Percentiles rank a stretch among this genome's conserved stretches.
These are phyloP conservation scores for Auricularia sp. DNA, from an alignment of 768 basidiomycete genomes.

Conservation along the genomic window DNA sequence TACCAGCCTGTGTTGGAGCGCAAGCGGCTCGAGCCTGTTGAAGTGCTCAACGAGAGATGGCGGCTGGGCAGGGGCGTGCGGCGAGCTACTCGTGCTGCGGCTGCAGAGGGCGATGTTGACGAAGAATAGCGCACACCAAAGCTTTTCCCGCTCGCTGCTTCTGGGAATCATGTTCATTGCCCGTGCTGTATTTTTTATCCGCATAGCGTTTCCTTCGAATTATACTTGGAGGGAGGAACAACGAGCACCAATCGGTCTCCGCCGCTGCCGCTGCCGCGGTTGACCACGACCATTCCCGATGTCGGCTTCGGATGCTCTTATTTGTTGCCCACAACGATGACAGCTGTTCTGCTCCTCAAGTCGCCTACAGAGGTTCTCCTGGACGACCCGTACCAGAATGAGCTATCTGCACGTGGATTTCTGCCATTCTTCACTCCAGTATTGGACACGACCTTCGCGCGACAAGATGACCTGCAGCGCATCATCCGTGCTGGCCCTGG, in stretches of 20 bases:
- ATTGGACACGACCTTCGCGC: constrained; percentile 53
- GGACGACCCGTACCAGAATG: constrained; percentile 49
- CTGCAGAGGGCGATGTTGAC: neutral
- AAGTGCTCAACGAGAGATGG: constrained; percentile 74
- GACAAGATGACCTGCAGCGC: constrained; percentile 35
- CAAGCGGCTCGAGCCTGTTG: constrained; percentile 58
- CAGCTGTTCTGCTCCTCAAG: constrained; percentile 24
- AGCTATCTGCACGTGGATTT: constrained; percentile 41
- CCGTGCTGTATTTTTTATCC: too few species aligned
- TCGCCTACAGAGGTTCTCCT: constrained; percentile 21
- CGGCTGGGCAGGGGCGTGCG: constrained; percentile 34
- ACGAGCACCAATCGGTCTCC: too few species aligned
- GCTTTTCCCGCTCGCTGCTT: too few species aligned
- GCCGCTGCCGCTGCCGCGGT: too few species aligned
- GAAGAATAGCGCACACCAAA: neutral
- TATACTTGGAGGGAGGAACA: too few species aligned
- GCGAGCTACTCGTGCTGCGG: neutral
- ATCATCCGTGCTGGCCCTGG: constrained; percentile 33
- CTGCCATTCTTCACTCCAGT: constrained; percentile 53
- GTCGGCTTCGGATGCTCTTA: neutral
- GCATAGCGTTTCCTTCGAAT: too few species aligned
- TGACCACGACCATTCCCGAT: too few species aligned
- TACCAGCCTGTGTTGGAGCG: constrained; percentile 63
- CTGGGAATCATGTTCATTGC: too few species aligned
- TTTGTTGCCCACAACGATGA: neutral